phyloP scores from a whole-genome alignment of 2,329 filamentous ascomycete species.

The Phoma herbarum region DNA sequence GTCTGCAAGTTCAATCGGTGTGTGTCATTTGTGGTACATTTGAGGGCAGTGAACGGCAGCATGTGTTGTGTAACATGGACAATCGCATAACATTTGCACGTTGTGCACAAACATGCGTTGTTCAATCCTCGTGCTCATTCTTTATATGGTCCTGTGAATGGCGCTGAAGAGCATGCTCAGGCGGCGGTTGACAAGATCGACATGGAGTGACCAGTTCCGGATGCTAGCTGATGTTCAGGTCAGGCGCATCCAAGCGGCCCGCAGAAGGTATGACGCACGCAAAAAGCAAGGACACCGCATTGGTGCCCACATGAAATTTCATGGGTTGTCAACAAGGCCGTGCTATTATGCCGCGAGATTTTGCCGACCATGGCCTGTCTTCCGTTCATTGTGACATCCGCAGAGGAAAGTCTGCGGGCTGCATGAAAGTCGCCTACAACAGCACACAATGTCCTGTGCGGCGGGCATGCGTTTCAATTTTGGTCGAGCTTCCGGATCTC shows the following conservation, averaged over 20 bases:
- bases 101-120: background rate
- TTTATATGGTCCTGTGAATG: background rate
- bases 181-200: background rate
- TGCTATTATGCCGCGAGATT: slow-evolving; percentile 8
- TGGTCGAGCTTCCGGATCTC: background rate
- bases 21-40: slow-evolving; percentile 7
- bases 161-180: background rate
- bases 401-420: background rate
- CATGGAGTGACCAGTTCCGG: slow-evolving; percentile 14
- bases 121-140: background rate
- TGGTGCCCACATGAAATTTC: slow-evolving; percentile 4
- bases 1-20: slow-evolving; percentile 5
- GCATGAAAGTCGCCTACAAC: background rate
- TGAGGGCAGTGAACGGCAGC: slow-evolving; percentile 14
- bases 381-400: background rate
- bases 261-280: slow-evolving; percentile 19
- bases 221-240: slow-evolving; percentile 21
- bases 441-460: background rate
- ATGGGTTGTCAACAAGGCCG: slow-evolving; percentile 4
- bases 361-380: slow-evolving; percentile 5
- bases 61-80: slow-evolving; percentile 1
- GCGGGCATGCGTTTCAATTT: background rate
- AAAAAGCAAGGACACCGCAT: slow-evolving; percentile 12
- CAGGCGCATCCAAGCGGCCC: slow-evolving; percentile 19
- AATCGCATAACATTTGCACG: slow-evolving; percentile 5